Conservation (phyloP, 345 rosid species). For the Murraya paniculata region DNA sequence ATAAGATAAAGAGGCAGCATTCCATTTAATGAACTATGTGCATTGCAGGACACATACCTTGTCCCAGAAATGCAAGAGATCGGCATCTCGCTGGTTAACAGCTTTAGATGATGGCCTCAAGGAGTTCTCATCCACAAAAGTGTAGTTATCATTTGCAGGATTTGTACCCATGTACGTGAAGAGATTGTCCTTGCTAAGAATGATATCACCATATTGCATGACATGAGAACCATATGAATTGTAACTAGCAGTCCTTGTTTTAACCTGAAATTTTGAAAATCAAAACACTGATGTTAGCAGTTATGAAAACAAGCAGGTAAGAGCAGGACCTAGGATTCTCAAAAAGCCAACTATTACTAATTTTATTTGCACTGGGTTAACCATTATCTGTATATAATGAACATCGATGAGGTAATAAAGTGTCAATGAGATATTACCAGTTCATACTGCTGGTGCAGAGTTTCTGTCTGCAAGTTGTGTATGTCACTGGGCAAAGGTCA, state of each 20-base stretch:
- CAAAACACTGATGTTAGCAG: neutral
- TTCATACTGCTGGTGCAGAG: conserved; percentile 83
- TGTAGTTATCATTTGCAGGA: conserved; percentile 88
- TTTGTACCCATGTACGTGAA: conserved; percentile 81
- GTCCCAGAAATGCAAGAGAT: conserved; percentile 91
- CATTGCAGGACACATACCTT: conserved; percentile 50
- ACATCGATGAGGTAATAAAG: neutral
- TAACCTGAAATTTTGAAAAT: conserved; percentile 58
- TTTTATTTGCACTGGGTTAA: neutral
- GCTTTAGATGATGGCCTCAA: conserved; percentile 55
- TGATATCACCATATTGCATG: conserved; percentile 87
- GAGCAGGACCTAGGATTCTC: neutral
- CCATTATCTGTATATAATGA: neutral
- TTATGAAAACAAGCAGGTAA: neutral
- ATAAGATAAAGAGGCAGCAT: too few species aligned
- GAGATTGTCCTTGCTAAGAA: conserved; percentile 50
- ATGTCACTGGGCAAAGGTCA: conserved; percentile 57
- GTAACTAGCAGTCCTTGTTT: conserved; percentile 56
- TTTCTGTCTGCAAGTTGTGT: conserved; percentile 80
- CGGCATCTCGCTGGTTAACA: conserved; percentile 97
- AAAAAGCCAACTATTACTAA: neutral
- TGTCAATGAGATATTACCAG: conserved; percentile 48
- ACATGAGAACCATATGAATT: conserved; percentile 84
- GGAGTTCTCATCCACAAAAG: conserved; percentile 65
- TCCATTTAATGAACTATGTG: neutral